Evolutionary conservation across 2,329 filamentous ascomycete species (phyloP), one percentile per base, ranked within the genome.

Genomic region (Didymella arachidicola): DNA sequence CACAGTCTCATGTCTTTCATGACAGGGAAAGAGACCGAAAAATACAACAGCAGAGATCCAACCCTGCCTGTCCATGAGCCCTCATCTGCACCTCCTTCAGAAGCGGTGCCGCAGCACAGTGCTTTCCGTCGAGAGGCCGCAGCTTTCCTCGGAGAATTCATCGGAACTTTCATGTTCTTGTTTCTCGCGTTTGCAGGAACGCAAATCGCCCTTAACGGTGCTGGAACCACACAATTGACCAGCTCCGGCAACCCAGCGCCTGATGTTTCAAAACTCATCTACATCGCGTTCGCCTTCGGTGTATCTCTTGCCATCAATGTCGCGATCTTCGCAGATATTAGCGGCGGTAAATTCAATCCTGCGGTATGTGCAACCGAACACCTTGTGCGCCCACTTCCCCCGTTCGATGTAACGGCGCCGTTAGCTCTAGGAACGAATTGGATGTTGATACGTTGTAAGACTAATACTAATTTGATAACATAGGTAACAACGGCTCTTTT

Each of bases 201-300:
- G 12, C 83, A 86, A 69, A 76, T 85, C 22, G 77, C 80, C 61
- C 83, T 84, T 51, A 80, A 83, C 7, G 65, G 67, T 32, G 59
- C 67, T 5, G 53, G 53, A n/a, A 57, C 49, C 22, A 42, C 59
- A 78, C 76, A 63, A 80, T 55, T 67, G 26, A 62, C 52, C 4
- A 53, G 59, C 8, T 57, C 55, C 39, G 46, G 59, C 1, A 53
- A 61, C 11, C 56, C 56, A n/a, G 56, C 56, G 19, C 52, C 59
- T 10, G 63, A 68, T 42, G 63, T 64, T 19, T 61, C 51, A 11
- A 63, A 77, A 77, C 65, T 79, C 8, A 59, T 78, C 1, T 78
- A 74, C 60, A 73, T 77, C 18, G 61, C 72, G 2, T 69, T 78
- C 18, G 56, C 65, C 2, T 77, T 77, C 46, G 73, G 72, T 18